Evolutionary conservation across 1,139 yeast species (phyloP).

Genomic region (Scheffersomyces cryptocercus): DNA sequence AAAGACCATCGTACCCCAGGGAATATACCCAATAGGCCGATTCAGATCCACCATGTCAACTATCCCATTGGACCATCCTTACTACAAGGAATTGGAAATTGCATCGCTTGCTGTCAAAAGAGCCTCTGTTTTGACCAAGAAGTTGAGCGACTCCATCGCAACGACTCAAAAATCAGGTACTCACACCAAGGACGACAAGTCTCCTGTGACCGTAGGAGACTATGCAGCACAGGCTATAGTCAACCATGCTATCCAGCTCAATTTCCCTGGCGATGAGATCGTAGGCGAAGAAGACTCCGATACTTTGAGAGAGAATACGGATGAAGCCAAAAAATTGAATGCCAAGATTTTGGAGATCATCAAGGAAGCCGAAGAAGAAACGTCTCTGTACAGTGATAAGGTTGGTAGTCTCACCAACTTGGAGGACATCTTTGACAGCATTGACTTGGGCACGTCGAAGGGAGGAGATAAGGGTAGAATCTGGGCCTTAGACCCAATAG

Average conservation of each 20-base stretch:
- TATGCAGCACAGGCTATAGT: constrained; percentile 95
- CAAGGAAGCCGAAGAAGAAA: constrained; percentile 40
- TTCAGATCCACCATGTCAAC: background rate
- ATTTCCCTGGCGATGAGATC: constrained; percentile 81
- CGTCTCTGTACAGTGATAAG: constrained; percentile 21
- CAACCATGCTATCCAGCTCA: constrained; percentile 74
- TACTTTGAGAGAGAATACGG: constrained; percentile 52
- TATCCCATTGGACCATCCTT: constrained; percentile 24
- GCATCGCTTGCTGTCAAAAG: constrained; percentile 90
- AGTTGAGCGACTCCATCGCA: constrained; percentile 68
- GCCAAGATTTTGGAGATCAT: constrained; percentile 53
- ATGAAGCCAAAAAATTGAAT: constrained; percentile 31
- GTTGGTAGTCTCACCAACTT: constrained; percentile 47
- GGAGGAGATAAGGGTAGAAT: constrained; percentile 82
- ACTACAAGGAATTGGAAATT: constrained; percentile 61
- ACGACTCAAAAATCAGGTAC: constrained; percentile 58
- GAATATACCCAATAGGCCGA: too few relatives aligned
- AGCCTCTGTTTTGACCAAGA: constrained; percentile 76
- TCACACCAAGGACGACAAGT: constrained; percentile 80
- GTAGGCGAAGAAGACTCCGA: constrained; percentile 94
- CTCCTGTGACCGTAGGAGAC: constrained; percentile 97
- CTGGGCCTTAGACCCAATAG: constrained; percentile 98
- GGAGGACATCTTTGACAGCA: constrained; percentile 58
- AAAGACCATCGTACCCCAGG: too few relatives aligned
- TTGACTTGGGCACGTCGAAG: constrained; percentile 74